phyloP scores from a whole-genome alignment of 331 rosid species.

The Spiraea crenata region DNA sequence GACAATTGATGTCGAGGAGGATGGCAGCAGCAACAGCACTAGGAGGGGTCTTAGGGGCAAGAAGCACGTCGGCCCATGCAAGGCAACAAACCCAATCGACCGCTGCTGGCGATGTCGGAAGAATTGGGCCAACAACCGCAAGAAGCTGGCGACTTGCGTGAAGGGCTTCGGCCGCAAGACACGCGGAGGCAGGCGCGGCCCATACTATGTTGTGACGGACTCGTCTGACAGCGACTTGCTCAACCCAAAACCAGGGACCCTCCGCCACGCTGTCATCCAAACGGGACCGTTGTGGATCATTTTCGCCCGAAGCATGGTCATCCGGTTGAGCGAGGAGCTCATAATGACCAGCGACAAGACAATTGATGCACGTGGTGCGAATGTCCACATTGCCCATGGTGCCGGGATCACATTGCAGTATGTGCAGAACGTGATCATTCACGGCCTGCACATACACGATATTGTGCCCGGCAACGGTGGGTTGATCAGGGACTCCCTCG shows the following conservation, averaged over 20 bases:
- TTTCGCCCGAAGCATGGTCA: slow-evolving; percentile 49
- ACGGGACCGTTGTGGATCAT: slow-evolving; percentile 68
- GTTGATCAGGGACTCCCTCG: slow-evolving; percentile 44
- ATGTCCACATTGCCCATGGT: slow-evolving; percentile 49
- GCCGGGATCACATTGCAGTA: slow-evolving; percentile 56
- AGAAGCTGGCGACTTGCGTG: slow-evolving; percentile 44
- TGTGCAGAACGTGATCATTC: slow-evolving; percentile 56
- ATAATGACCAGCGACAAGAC: slow-evolving; percentile 58
- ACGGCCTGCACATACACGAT: slow-evolving; percentile 48
- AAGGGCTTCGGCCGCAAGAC: slow-evolving; percentile 66
- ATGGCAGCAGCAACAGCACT: slow-evolving; percentile 22
- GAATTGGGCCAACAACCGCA: slow-evolving; percentile 57
- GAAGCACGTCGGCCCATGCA: slow-evolving; percentile 35
- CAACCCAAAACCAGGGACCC: slow-evolving; percentile 59
- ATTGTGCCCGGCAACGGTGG: slow-evolving; percentile 33
- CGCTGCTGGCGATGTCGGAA: slow-evolving; percentile 70
- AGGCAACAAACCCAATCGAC: slow-evolving; percentile 77
- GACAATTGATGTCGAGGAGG: neutral
- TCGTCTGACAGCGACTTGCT: slow-evolving; percentile 38
- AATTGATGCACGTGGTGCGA: slow-evolving; percentile 74
- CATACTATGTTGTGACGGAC: slow-evolving; percentile 47
- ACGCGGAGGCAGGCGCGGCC: slow-evolving; percentile 51
- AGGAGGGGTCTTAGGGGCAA: slow-evolving; percentile 39
- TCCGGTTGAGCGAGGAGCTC: slow-evolving; percentile 46
- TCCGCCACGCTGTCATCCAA: slow-evolving; percentile 46